Conservation (phyloP, 2,329 filamentous ascomycete genomes). For the Xylariaceae sp. region DNA sequence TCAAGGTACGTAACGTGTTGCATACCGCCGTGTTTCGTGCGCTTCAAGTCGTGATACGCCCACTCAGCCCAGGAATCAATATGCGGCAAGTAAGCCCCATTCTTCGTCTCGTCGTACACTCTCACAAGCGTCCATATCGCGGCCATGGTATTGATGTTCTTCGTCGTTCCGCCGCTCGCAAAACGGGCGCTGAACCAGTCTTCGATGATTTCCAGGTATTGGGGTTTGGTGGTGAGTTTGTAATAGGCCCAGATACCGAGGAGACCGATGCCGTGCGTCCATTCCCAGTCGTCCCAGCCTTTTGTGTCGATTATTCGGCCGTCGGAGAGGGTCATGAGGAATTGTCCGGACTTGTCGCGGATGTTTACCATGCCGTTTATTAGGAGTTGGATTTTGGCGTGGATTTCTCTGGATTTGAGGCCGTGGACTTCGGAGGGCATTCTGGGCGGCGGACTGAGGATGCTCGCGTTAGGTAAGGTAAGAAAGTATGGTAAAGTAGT, state of each 20-base stretch:
- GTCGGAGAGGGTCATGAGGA: conserved; percentile 66
- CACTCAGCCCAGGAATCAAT: conserved; percentile 78
- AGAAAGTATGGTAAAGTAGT: no score
- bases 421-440: conserved; percentile 43
- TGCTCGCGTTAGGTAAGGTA: no score
- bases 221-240: conserved; percentile 60
- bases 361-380: conserved; percentile 76
- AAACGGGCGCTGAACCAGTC: conserved; percentile 70
- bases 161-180: conserved; percentile 67
- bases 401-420: conserved; percentile 44
- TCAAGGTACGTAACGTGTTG: conserved; percentile 72
- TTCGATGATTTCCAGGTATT: conserved; percentile 62
- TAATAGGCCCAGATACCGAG: conserved; percentile 84
- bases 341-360: conserved; percentile 69
- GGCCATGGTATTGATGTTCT: conserved; percentile 85
- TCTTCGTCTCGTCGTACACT: conserved; percentile 71
- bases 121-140: conserved; percentile 71
- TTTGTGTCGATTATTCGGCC: conserved; percentile 79
- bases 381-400: conserved; percentile 58
- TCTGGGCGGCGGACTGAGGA: conserved; percentile 9
- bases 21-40: conserved; percentile 68
- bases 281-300: conserved; percentile 80
- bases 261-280: conserved; percentile 75
- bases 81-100: conserved; percentile 69
- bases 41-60: conserved; percentile 71